Conservation (phyloP, 768 basidiomycete genomes). For the Trichaptum fuscoviolaceum region DNA sequence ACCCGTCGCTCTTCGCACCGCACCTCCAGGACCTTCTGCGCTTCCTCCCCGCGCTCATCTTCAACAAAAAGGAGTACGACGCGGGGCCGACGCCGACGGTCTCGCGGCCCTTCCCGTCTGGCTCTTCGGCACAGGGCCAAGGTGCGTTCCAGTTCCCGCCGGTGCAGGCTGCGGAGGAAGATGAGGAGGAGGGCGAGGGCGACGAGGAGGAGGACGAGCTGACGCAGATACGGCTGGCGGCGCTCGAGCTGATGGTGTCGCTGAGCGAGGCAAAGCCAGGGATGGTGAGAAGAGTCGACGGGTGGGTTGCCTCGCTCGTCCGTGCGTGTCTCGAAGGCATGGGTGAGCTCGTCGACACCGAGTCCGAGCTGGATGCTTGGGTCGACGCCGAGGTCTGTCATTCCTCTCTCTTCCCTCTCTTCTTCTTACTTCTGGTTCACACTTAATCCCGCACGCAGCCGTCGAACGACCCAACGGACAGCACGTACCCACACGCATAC, state of each 20-base stretch:
- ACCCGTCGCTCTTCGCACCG: constrained; percentile 67
- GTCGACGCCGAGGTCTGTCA: constrained; percentile 66
- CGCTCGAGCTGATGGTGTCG: constrained; percentile 79
- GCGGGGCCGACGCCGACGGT: constrained; percentile 50
- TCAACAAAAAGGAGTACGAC: constrained; percentile 44
- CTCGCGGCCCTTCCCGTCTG: constrained; percentile 36
- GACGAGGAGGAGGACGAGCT: constrained; percentile 56
- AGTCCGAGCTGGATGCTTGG: constrained; percentile 50
- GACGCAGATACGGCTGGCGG: constrained; percentile 63
- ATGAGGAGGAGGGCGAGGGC: constrained; percentile 28
- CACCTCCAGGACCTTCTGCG: constrained; percentile 64
- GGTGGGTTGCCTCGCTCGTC: constrained; percentile 68
- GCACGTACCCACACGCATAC: constrained; percentile 64
- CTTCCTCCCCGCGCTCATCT: constrained; percentile 68
- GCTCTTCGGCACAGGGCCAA: constrained; percentile 19
- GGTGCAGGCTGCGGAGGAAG: constrained; percentile 22
- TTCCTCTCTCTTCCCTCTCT: constrained; percentile 8
- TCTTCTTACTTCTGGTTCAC: constrained; percentile 5
- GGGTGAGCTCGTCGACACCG: constrained; percentile 63
- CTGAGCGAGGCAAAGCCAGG: constrained; percentile 69
- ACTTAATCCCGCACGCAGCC: constrained; percentile 36
- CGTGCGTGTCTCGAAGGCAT: constrained; percentile 78
- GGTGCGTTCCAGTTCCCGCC: constrained; percentile 37
- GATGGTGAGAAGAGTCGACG: constrained; percentile 63
- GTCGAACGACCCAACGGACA: constrained; percentile 53